phyloP scores from a whole-genome alignment of 139 green algal species.

The Auxenochlorella protothecoides region DNA sequence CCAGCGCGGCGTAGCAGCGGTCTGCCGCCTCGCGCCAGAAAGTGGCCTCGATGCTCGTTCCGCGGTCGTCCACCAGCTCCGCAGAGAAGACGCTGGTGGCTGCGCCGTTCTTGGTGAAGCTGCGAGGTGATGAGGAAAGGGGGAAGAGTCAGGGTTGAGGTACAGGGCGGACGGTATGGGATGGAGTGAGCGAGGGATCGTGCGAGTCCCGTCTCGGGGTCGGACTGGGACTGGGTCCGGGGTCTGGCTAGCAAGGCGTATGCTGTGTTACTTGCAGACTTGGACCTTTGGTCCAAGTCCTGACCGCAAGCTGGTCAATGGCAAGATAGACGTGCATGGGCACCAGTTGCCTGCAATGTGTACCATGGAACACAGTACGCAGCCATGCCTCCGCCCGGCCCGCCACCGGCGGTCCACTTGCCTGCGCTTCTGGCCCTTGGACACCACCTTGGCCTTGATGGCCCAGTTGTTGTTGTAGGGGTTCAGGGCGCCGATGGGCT shows the following conservation, averaged over 20 bases:
- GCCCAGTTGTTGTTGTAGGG: constrained; percentile 57
- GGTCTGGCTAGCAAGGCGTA: too few species aligned
- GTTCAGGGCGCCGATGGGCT: constrained; percentile 54
- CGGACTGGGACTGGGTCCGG: too few species aligned
- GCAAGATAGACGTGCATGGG: too few species aligned
- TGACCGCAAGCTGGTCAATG: too few species aligned
- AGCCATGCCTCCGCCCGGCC: too few species aligned
- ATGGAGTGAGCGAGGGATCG: too few species aligned
- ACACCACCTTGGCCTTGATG: constrained; percentile 53
- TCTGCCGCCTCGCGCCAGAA: constrained; percentile 66
- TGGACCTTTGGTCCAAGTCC: too few species aligned
- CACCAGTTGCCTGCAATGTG: too few species aligned
- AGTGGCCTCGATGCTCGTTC: constrained; percentile 57
- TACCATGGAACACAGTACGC: too few species aligned
- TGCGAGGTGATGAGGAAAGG: not conserved
- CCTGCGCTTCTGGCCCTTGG: constrained; percentile 23
- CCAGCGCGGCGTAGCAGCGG: constrained; percentile 8
- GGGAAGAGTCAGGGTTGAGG: not conserved
- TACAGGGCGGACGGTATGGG: not conserved
- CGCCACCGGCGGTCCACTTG: not conserved
- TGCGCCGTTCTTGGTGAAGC: constrained; percentile 20
- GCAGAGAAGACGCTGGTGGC: constrained; percentile 32
- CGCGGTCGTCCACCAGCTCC: constrained; percentile 68
- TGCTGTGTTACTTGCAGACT: too few species aligned
- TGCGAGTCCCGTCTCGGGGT: too few species aligned